Conservation (phyloP, 2,329 filamentous ascomycete species). For the Dendrostoma leiphaemia region DNA sequence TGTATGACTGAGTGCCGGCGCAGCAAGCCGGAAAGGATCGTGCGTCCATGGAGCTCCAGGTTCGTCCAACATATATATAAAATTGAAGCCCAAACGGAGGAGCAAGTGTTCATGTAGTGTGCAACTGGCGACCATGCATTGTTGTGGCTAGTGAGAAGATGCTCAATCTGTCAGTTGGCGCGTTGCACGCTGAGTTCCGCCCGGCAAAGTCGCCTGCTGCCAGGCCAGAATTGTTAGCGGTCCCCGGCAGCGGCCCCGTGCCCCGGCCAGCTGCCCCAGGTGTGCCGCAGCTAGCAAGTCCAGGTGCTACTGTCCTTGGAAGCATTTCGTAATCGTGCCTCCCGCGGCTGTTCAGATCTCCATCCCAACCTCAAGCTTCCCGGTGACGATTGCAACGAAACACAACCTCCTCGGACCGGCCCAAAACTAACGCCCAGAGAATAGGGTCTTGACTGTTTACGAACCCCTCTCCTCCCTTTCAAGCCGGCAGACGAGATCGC, state of each 20-base stretch:
- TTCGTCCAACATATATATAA: too few relatives aligned
- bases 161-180: too few relatives aligned
- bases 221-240: conserved; percentile 7
- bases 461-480: background rate
- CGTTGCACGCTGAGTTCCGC: too few relatives aligned
- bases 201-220: too few relatives aligned
- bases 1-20: background rate
- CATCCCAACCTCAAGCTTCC: background rate
- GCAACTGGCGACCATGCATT: background rate
- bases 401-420: too few relatives aligned
- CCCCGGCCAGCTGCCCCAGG: background rate
- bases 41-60: too few relatives aligned
- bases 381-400: background rate
- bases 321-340: conserved; percentile 15
- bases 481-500: background rate
- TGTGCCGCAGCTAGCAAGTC: background rate
- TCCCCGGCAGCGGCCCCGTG: background rate
- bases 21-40: background rate
- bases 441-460: background rate
- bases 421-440: too few relatives aligned
- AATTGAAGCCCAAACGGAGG: too few relatives aligned
- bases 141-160: too few relatives aligned
- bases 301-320: conserved; percentile 3
- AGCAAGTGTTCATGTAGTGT: too few relatives aligned
- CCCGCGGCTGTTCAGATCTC: background rate